phyloP scores from a whole-genome alignment of 139 green algal species.

The Medakamo hakoo region DNA sequence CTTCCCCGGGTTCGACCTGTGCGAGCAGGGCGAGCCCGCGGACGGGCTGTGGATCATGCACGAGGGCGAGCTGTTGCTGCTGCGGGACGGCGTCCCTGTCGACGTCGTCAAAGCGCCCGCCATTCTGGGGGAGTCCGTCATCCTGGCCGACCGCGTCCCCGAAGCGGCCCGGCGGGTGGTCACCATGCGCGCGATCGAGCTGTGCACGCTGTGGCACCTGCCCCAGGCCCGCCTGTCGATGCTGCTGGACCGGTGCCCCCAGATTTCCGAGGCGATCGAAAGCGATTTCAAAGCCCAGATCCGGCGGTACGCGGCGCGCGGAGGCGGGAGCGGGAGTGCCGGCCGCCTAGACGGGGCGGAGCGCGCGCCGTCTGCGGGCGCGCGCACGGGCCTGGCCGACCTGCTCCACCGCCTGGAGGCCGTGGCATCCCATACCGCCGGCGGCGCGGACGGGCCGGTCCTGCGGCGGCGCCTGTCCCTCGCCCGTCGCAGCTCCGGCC shows the following conservation, averaged over 20 bases:
- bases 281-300: not conserved
- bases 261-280: not conserved
- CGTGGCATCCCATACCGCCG: not conserved
- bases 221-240: not conserved
- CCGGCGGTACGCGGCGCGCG: not conserved
- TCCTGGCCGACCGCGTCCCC: not conserved
- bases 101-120: not conserved
- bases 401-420: not conserved
- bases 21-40: constrained; percentile 1
- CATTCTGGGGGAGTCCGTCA: not conserved
- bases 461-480: no score
- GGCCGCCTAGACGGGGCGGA: no score
- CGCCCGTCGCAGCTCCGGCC: no score
- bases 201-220: not conserved
- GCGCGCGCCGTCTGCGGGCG: no score
- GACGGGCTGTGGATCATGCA: constrained; percentile 10
- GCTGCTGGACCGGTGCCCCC: not conserved
- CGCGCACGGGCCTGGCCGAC: not conserved
- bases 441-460: no score
- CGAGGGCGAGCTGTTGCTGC: not conserved
- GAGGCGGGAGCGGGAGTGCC: no score
- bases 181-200: not conserved
- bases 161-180: not conserved
- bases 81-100: not conserved
- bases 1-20: constrained; percentile 7